These are phyloP conservation scores for Trichosporon ovoides DNA, from an alignment of 1,284 basidiomycete genomes.

Conservation along the genomic window DNA sequence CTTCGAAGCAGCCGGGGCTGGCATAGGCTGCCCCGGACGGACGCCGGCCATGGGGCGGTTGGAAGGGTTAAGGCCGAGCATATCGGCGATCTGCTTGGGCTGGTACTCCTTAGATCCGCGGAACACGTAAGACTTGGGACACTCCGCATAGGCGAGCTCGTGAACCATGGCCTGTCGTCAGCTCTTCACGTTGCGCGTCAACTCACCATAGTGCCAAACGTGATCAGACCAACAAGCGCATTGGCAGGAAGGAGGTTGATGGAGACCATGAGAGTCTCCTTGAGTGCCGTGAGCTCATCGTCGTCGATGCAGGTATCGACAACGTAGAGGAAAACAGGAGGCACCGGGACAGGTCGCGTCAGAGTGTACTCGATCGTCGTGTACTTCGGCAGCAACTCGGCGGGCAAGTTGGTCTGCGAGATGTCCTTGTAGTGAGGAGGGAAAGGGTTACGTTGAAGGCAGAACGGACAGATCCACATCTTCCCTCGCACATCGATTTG, in stretches of 20 bases:
- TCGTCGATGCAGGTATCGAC: constrained; percentile 97
- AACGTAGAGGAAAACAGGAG: constrained; percentile 94
- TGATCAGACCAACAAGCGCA: constrained; percentile 91
- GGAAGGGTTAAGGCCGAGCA: constrained; percentile 77
- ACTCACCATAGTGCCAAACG: constrained; percentile 90
- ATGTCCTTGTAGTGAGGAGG: constrained; percentile 99
- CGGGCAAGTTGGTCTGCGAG: constrained; percentile 90
- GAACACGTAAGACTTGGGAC: constrained; percentile 98
- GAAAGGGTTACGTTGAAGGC: constrained; percentile 91
- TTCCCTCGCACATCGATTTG: constrained; percentile 98
- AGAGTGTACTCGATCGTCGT: constrained; percentile 99
- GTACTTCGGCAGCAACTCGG: constrained; percentile 94
- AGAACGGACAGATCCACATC: constrained; percentile 99
- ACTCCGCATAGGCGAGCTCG: constrained; percentile 93
- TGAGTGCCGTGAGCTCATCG: constrained; percentile 89
- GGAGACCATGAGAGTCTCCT: constrained; percentile 88
- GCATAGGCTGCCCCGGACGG: constrained; percentile 78
- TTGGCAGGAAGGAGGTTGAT: constrained; percentile 87
- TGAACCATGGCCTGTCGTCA: constrained; percentile 82
- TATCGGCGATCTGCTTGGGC: constrained; percentile 96
- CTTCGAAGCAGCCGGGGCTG: constrained; percentile 71
- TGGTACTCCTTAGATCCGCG: constrained; percentile 97
- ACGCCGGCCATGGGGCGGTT: constrained; percentile 44
- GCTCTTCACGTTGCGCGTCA: not conserved
- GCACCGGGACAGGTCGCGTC: constrained; percentile 80